phyloP scores from a whole-genome alignment of 768 basidiomycete genomes.

The Crepidotus variabilis region DNA sequence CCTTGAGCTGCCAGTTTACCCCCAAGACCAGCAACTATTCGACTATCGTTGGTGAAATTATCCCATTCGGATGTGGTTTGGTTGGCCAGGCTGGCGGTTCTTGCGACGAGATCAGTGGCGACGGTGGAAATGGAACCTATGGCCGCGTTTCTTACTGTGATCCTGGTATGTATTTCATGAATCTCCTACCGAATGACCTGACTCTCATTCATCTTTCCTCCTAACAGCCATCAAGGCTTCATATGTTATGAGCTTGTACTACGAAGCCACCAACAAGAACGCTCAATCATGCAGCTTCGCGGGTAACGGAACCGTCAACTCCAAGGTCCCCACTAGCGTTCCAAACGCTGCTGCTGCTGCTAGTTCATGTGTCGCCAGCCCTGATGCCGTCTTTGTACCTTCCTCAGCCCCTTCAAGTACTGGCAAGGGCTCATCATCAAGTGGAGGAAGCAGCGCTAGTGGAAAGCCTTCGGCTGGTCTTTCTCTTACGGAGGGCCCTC shows the following conservation, averaged over 20 bases:
- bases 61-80: conserved; percentile 72
- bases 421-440: conserved; percentile 7
- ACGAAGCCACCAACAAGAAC: conserved; percentile 56
- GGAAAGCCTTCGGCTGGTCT: conserved; percentile 12
- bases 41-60: conserved; percentile 53
- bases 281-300: conserved; percentile 69
- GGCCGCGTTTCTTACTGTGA: conserved; percentile 76
- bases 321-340: conserved; percentile 42
- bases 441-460: not conserved
- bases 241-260: conserved; percentile 79
- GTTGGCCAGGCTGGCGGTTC: conserved; percentile 57
- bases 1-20: conserved; percentile 72
- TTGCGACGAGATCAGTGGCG: conserved; percentile 67
- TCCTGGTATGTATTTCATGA: conserved; percentile 49
- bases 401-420: conserved; percentile 32
- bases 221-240: conserved; percentile 72
- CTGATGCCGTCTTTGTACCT: conserved; percentile 62
- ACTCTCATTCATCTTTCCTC: conserved; percentile 5
- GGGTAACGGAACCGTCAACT: conserved; percentile 81
- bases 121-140: conserved; percentile 74
- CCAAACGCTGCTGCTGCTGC: conserved; percentile 53
- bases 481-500: conserved; percentile 5
- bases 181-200: not conserved
- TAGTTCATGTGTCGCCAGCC: conserved; percentile 63
- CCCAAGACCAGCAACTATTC: conserved; percentile 59